Percentiles rank a stretch among this genome's conserved stretches.
Conservation (phyloP, 495 filamentous ascomycete genomes). For the Podospora tetraspora region DNA sequence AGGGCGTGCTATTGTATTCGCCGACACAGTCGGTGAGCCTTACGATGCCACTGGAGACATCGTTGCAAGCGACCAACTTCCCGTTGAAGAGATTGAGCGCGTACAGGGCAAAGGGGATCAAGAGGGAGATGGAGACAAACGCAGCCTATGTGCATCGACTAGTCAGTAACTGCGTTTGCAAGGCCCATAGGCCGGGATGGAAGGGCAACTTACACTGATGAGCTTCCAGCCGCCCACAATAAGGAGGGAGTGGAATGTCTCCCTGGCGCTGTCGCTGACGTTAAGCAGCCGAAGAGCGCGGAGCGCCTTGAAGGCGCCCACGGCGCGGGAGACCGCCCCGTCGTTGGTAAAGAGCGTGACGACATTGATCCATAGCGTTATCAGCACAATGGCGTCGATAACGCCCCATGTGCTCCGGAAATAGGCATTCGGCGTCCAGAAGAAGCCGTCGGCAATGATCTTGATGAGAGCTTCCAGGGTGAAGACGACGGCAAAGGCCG, state of each 20-base stretch:
- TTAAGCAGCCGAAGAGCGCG: constrained; percentile 88
- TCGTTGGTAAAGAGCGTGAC: constrained; percentile 70
- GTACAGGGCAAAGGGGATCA: constrained; percentile 96
- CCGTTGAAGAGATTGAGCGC: constrained; percentile 89
- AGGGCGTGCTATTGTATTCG: constrained; percentile 74
- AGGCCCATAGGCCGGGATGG: constrained; percentile 35
- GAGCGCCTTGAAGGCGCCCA: constrained; percentile 98
- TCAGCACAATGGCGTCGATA: constrained; percentile 86
- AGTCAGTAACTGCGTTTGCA: constrained; percentile 9
- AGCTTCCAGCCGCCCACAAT: constrained; percentile 91
- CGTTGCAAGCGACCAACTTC: constrained; percentile 75
- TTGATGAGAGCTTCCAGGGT: constrained; percentile 86
- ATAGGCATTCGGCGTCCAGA: constrained; percentile 96
- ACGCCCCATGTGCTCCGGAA: constrained; percentile 95
- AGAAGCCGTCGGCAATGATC: constrained; percentile 91
- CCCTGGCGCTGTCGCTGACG: constrained; percentile 89
- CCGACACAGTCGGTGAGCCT: constrained; percentile 70
- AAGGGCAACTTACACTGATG: constrained; percentile 44
- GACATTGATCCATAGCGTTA: constrained; percentile 96
- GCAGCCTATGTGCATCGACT: constrained; percentile 51
- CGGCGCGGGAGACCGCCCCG: constrained; percentile 75
- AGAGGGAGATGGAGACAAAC: constrained; percentile 86
- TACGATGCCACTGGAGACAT: constrained; percentile 46
- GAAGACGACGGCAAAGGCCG: constrained; percentile 85
- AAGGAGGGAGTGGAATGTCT: constrained; percentile 95